Evolutionary conservation across 805 yeast species (phyloP).

Genomic region (Saccharomycopsis oosterbeekiorum): DNA sequence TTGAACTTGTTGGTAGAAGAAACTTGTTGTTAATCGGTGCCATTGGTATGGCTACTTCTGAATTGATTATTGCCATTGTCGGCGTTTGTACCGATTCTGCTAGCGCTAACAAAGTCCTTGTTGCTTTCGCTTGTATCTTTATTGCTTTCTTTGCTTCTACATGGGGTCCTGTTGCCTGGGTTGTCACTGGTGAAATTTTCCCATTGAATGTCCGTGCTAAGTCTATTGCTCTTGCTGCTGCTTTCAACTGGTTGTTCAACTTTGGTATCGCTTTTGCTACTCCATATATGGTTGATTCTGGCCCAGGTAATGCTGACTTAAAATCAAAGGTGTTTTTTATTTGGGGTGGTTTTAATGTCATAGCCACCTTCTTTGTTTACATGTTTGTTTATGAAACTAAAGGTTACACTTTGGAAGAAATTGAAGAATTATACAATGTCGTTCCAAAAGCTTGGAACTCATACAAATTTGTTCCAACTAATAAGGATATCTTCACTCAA

Average conservation of each 20-base stretch:
- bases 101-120: constrained; percentile 38
- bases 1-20: constrained; percentile 63
- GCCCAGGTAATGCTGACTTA: constrained; percentile 40
- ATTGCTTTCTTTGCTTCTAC: constrained; percentile 72
- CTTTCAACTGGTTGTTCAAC: constrained; percentile 32
- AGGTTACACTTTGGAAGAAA: constrained; percentile 59
- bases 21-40: constrained; percentile 52
- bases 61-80: constrained; percentile 49
- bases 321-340: constrained; percentile 67
- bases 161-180: constrained; percentile 54
- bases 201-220: constrained; percentile 42
- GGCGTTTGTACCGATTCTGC: constrained; percentile 25
- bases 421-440: constrained; percentile 49
- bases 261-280: constrained; percentile 48
- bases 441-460: constrained; percentile 16
- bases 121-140: constrained; percentile 48
- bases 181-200: constrained; percentile 43
- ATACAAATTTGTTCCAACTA: constrained; percentile 2
- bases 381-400: constrained; percentile 56
- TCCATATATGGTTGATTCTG: constrained; percentile 37
- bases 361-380: constrained; percentile 49
- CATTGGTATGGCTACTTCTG: constrained; percentile 50
- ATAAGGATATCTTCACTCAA: not conserved
- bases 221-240: constrained; percentile 42
- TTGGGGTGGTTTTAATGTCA: constrained; percentile 45